A percentile compares a stretch with the other conserved stretches of the same genome.
Evolutionary conservation across 345 rosid genomes (phyloP).

Genomic region (Schrenkiella parvula): DNA sequence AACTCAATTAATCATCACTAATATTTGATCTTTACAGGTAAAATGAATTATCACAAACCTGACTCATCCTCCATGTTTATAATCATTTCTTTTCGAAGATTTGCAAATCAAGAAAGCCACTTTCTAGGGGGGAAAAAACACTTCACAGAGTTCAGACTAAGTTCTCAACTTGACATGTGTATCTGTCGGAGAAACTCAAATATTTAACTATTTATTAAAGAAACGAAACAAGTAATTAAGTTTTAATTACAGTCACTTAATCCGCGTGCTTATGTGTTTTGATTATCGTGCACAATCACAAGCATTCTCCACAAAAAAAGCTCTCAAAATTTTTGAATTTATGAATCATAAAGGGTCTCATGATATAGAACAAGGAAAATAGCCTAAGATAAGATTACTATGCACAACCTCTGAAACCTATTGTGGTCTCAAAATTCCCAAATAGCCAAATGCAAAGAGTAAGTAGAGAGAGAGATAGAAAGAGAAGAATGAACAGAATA

Average conservation of each 20-base stretch:
- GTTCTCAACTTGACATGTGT: constrained; percentile 42
- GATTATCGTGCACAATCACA: constrained; percentile 21
- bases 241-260: constrained; percentile 14
- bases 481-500: neutral
- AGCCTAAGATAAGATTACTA: constrained; percentile 4
- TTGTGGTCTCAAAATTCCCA: constrained; percentile 15
- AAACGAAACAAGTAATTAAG: neutral
- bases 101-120: constrained; percentile 20
- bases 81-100: constrained; percentile 19
- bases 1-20: constrained; percentile 22
- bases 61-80: neutral
- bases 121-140: constrained; percentile 1
- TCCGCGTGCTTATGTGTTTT: constrained; percentile 29
- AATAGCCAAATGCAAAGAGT: constrained; percentile 17
- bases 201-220: neutral
- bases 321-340: constrained; percentile 11
- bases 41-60: constrained; percentile 14
- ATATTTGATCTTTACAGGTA: constrained; percentile 24
- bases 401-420: constrained; percentile 22
- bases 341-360: constrained; percentile 13
- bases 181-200: constrained; percentile 14
- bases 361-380: constrained; percentile 9
- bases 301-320: neutral
- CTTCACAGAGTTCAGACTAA: constrained; percentile 27
- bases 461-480: neutral